Percentiles rank a stretch among this genome's conserved stretches.
Conservation (phyloP, 441 rosid species). For the Viola pubescens region DNA sequence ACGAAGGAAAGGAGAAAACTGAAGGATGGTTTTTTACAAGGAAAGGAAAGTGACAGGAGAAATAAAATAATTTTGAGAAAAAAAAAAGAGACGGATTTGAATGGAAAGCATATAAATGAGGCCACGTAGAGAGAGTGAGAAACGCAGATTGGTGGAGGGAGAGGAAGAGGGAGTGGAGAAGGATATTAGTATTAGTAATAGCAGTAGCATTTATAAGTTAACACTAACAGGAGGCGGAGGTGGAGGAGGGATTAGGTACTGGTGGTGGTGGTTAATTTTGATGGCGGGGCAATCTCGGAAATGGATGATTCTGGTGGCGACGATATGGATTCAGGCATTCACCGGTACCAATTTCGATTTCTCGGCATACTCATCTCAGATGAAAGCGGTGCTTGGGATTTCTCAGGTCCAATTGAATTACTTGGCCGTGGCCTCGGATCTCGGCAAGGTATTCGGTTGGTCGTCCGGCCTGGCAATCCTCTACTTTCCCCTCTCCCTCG, state of each 20-base stretch:
- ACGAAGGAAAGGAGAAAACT: no score
- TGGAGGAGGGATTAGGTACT: no score
- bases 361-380: conserved; percentile 65
- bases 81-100: no score
- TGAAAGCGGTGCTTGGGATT: conserved; percentile 63
- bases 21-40: no score
- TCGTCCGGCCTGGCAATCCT: conserved; percentile 73
- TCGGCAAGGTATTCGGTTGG: conserved; percentile 90
- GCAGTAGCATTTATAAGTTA: no score
- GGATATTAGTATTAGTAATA: no score
- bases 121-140: conserved; percentile 17
- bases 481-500: conserved; percentile 61
- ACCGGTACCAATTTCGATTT: conserved; percentile 95
- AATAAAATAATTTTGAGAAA: no score
- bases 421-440: conserved; percentile 83
- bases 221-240: no score
- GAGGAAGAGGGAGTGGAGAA: no score
- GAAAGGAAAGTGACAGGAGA: no score
- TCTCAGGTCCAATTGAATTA: conserved; percentile 85
- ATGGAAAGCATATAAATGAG: conserved; percentile 14
- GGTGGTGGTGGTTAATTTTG: no score
- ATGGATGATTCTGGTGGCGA: conserved; percentile 82
- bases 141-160: conserved; percentile 1
- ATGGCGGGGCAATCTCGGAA: conserved; percentile 81
- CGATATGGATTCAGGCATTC: conserved; percentile 87